A percentile compares a stretch with the other conserved stretches of the same genome.
Evolutionary conservation across 1,139 yeast genomes (phyloP).

Genomic region (Diutina mesorugosa): DNA sequence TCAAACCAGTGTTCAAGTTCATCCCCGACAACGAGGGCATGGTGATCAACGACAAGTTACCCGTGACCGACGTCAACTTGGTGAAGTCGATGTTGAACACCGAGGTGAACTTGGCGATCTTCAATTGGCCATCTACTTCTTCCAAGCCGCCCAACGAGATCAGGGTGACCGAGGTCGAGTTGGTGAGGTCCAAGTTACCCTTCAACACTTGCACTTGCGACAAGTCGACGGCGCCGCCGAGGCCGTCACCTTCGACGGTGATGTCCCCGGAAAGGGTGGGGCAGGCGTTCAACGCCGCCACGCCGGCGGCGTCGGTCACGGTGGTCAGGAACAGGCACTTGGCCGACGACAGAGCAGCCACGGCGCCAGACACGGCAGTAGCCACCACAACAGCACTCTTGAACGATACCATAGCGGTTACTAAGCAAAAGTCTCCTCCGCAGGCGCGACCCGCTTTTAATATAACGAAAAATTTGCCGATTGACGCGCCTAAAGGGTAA

Average conservation of each 20-base stretch:
- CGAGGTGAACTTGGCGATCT: slow-evolving; percentile 26
- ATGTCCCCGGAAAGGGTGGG: slow-evolving; percentile 29
- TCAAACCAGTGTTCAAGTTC: slow-evolving; percentile 25
- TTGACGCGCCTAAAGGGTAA: neutral
- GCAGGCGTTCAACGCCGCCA: slow-evolving; percentile 23
- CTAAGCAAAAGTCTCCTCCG: neutral
- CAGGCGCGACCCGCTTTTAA: neutral
- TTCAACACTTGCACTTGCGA: slow-evolving; percentile 18
- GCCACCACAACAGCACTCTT: neutral
- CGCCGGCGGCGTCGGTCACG: slow-evolving; percentile 25
- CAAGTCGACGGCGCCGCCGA: slow-evolving; percentile 20
- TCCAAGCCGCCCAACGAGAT: slow-evolving; percentile 19
- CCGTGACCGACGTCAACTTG: slow-evolving; percentile 15
- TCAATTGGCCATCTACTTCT: slow-evolving; percentile 23
- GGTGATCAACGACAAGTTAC: slow-evolving; percentile 23
- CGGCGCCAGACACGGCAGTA: neutral
- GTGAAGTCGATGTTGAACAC: slow-evolving; percentile 27
- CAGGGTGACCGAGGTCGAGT: slow-evolving; percentile 28
- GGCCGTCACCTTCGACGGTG: slow-evolving; percentile 24
- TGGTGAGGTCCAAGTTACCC: slow-evolving; percentile 23
- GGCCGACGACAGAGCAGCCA: neutral
- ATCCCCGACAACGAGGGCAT: slow-evolving; percentile 30
- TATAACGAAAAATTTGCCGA: neutral
- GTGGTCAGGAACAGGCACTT: slow-evolving; percentile 28
- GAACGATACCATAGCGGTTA: neutral